Percentiles rank a stretch among this genome's conserved stretches.
Evolutionary conservation across 73 alveolate species (phyloP).

Genomic region (Symbiodinium pilosum): DNA sequence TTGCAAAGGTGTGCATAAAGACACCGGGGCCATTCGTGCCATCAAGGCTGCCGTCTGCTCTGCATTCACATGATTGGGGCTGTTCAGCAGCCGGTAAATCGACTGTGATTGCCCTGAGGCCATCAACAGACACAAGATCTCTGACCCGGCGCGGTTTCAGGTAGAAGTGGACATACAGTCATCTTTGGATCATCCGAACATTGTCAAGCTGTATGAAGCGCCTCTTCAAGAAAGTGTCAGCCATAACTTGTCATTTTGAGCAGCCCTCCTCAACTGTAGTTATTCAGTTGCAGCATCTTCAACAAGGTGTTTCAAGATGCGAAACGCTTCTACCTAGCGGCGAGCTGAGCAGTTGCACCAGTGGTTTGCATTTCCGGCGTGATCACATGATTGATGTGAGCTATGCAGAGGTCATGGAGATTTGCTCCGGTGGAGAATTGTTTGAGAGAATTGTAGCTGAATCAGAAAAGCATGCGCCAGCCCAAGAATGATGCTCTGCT

Average conservation of each 20-base stretch:
- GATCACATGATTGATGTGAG: slow-evolving; percentile 2
- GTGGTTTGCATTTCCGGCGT: background rate
- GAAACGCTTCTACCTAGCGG: slow-evolving; percentile 63
- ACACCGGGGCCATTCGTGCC: slow-evolving; percentile 93
- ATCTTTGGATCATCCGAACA: slow-evolving; percentile 86
- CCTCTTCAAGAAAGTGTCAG: background rate
- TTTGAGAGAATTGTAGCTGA: slow-evolving; percentile 82
- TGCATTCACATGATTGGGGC: background rate
- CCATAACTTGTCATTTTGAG: background rate
- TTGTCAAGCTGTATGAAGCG: slow-evolving; percentile 61
- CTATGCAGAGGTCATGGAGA: slow-evolving; percentile 96
- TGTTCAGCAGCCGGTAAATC: background rate
- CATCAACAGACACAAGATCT: slow-evolving; percentile 56
- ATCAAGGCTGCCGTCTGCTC: slow-evolving; percentile 27
- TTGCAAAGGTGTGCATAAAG: slow-evolving; percentile 66
- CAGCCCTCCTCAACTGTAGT: background rate
- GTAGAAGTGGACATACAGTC: slow-evolving; percentile 91
- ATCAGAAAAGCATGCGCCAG: slow-evolving; percentile 35
- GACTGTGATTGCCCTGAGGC: background rate
- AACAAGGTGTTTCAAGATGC: slow-evolving; percentile 43
- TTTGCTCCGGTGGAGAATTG: slow-evolving; percentile 94
- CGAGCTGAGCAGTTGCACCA: background rate
- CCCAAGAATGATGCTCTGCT: background rate
- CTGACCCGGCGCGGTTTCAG: slow-evolving; percentile 78
- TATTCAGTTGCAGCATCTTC: too few species aligned